Conservation (phyloP, 192 early-diverging fungal species). For the Coemansia sp. region DNA sequence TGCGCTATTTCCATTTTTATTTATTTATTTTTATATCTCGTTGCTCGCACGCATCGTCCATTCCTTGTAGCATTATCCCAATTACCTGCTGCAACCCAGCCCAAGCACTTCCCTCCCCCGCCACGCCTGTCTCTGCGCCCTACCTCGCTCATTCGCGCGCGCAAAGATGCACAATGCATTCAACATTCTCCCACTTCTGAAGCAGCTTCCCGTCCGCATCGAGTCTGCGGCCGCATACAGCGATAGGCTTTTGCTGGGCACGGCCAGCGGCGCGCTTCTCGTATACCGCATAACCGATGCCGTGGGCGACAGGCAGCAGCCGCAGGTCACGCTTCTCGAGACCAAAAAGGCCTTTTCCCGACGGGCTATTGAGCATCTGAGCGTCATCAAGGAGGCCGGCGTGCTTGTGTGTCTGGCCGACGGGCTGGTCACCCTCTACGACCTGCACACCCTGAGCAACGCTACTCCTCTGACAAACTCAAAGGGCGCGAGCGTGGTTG, state of each 20-base stretch:
- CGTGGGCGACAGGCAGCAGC: slow-evolving; percentile 7
- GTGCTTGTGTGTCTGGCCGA: slow-evolving; percentile 72
- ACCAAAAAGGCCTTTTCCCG: slow-evolving; percentile 69
- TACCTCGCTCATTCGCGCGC: background rate
- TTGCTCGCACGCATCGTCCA: too few species aligned
- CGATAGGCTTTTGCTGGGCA: slow-evolving; percentile 72
- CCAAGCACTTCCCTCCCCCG: too few species aligned
- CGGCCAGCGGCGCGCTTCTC: slow-evolving; percentile 62
- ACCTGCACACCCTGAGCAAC: slow-evolving; percentile 67
- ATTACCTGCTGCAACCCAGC: too few species aligned
- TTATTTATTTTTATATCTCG: too few species aligned
- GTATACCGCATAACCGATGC: slow-evolving; percentile 61
- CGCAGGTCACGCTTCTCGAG: slow-evolving; percentile 58
- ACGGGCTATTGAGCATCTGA: slow-evolving; percentile 68
- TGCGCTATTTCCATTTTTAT: too few species aligned
- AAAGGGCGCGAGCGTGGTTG: slow-evolving; percentile 71
- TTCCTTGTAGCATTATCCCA: background rate
- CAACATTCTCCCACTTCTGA: slow-evolving; percentile 67
- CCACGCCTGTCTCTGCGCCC: background rate
- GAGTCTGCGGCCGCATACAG: slow-evolving; percentile 68
- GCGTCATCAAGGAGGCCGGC: slow-evolving; percentile 70
- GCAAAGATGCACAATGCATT: slow-evolving; percentile 77
- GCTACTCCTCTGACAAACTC: slow-evolving; percentile 67
- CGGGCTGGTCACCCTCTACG: slow-evolving; percentile 67
- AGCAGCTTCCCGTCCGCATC: slow-evolving; percentile 66